phyloP scores from a whole-genome alignment of 371 early-diverging fungal species.

The Mortierella sp. region DNA sequence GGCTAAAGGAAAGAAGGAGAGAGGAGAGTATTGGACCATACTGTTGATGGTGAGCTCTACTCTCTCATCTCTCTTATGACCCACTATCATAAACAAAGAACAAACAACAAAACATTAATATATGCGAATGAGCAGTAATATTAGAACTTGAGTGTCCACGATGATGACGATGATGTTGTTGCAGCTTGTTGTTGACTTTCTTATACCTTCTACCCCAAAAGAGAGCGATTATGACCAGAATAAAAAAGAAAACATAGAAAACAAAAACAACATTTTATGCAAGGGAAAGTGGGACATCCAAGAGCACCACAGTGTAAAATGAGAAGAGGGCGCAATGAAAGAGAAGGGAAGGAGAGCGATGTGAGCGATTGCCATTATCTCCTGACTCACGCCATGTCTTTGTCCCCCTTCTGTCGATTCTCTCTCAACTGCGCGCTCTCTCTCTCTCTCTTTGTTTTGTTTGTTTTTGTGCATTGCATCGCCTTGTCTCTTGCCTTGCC shows the following conservation, averaged over 20 bases:
- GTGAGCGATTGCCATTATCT: slow-evolving; percentile 5
- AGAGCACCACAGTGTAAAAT: neutral
- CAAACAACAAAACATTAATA: neutral
- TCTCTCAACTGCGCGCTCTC: neutral
- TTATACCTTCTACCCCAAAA: neutral
- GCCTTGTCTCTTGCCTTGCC: neutral
- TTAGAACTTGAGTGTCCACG: no score
- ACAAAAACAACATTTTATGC: slow-evolving; percentile 4
- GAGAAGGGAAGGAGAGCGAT: neutral
- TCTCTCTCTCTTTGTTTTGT: no score
- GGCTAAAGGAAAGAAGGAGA: neutral
- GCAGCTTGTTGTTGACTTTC: neutral
- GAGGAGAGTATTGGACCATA: neutral
- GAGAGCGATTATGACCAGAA: neutral
- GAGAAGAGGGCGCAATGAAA: neutral
- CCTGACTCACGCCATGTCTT: neutral
- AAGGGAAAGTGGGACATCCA: slow-evolving; percentile 7
- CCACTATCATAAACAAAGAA: neutral
- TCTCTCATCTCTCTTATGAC: neutral
- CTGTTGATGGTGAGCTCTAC: no score
- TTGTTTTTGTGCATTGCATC: neutral
- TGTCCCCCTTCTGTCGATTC: neutral
- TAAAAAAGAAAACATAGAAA: neutral
- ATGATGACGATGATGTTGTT: no score
- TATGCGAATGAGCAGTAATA: no score